phyloP scores from a whole-genome alignment of 805 yeast species.

The Wickerhamomyces subpelliculosus region DNA sequence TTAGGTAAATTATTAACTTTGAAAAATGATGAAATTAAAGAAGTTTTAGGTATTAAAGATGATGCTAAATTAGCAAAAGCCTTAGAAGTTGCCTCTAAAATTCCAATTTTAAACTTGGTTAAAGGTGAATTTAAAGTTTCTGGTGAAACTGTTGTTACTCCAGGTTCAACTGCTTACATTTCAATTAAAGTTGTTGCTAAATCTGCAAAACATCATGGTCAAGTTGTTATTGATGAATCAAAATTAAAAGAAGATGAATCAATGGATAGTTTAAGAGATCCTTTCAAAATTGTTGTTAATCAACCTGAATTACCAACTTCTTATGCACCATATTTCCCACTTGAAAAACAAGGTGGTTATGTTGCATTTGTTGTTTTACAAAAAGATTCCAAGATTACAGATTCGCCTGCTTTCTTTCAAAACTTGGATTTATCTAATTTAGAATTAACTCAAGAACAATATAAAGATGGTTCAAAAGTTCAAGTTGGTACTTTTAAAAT shows the following conservation, averaged over 20 bases:
- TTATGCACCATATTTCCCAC: constrained; percentile 74
- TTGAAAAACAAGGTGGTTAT: constrained; percentile 46
- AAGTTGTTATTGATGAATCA: constrained; percentile 24
- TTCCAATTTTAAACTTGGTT: constrained; percentile 64
- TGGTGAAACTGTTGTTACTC: constrained; percentile 70
- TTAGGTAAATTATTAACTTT: constrained; percentile 64
- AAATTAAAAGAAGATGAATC: constrained; percentile 49
- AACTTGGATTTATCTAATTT: constrained; percentile 51
- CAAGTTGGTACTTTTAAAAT: constrained; percentile 70
- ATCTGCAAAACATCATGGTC: constrained; percentile 56
- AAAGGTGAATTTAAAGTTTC: constrained; percentile 77
- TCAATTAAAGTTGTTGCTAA: constrained; percentile 68
- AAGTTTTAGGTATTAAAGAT: constrained; percentile 45
- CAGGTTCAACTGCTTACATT: constrained; percentile 69
- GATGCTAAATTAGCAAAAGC: constrained; percentile 39
- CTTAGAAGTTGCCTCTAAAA: constrained; percentile 47
- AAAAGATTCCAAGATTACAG: constrained; percentile 74
- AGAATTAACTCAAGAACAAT: constrained; percentile 43
- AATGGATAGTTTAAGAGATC: constrained; percentile 64
- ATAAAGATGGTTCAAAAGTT: constrained; percentile 21
- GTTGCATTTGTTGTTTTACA: constrained; percentile 62
- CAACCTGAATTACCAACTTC: constrained; percentile 68
- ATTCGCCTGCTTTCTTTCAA: constrained; percentile 49
- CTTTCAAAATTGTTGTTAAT: constrained; percentile 54
- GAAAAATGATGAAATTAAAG: constrained; percentile 46